Evolutionary conservation across 176 grass and related monocot genomes (phyloP), one percentile per base, ranked within the genome.

Genomic region (Oryza australiensis): DNA sequence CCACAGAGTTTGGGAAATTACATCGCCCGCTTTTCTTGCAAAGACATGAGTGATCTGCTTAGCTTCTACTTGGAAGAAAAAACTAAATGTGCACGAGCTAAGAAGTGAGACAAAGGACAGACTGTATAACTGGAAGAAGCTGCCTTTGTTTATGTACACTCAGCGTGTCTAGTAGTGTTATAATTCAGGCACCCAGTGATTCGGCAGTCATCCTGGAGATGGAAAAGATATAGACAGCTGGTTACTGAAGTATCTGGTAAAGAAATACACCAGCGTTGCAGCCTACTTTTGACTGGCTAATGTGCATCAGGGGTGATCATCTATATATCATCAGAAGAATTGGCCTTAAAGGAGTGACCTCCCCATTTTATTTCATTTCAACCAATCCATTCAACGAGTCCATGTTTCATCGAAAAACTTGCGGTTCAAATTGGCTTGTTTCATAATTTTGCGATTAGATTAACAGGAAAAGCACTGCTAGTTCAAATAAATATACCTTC

Each of bases 291-390:
- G n/a, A 65, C 14, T 26, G 53, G 30, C 26, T 71, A 43, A 38
- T 43, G 59, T n/a, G 9, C 64, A 64, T 23, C 11, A 60, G 10
- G 15, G 53, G 20, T 72, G 18, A 63, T 43, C 15, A 30, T 73
- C 0, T 0, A 14, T 37, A 14, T 37, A 18, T 3, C 22, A 68
- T 63, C 73, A 6, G 15, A 59, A 66, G 13, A 41, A 40, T 16
- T 64, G 28, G 74, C 59, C 69, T 73, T 66, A 5, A 53, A 84
- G 11, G 35, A 75, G 20, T 48, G 74, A 10, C 41, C 33, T 85
- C 12, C 32, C 83, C 13, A 26, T 34, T 35, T 60, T 69, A 3
- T 26, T 40, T 62, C n/a, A 5, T 55, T 23, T 45, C 27, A n/a
- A 30, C 48, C 15, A 45, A 26, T 23, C 45, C 37, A 70, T 35